Base-by-base conservation (phyloP, 345 rosid species). In the Salix arbutifolia region DNA sequence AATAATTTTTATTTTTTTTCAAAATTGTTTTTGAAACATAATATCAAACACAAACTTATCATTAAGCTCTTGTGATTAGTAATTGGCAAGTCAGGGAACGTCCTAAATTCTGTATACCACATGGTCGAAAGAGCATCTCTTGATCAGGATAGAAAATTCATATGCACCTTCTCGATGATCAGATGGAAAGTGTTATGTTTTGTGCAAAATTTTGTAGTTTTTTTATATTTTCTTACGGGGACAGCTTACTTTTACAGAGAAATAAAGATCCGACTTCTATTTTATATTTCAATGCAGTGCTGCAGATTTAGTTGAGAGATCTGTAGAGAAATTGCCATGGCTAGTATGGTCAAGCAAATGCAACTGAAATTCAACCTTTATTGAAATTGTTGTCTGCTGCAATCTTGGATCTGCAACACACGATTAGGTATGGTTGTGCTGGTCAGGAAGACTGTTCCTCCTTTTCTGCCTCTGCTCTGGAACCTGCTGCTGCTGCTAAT, bases 301-400 rank as follows among this genome's bases (percentile, higher is more conserved):
- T 78, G 80, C 75, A 72, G 33, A 79, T 82, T 53, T 67, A 79
- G 33, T 61, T 71, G 37, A 40, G 53, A 23, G 76, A 84, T 30
- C 70, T 38, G 0, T 38, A 38, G 64, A 53, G 72, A 64, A 67
- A 75, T 65, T 75, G 46, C 76, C 48, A 76, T 84, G 79, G 81
- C 74, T 30, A 13, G 6, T 56, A 64, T 79, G 84, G 76, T 78
- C 28, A 65, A 56, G 52, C 79, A 82, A 70, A 74, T 75, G 73
- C 73, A 50, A 33, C 44, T 64, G 38, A 80, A 77, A 73, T 75
- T 79, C 50, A 69, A 67, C 62, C 69, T 75, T 44, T 76, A 85
- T 33, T 82, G 78, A 66, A 77, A 12, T 10, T 82, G 68, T 82
- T 81, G 23, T 65, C 80, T 70, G 87, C 81, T 56, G 76, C 76